These are phyloP conservation scores for Daldinia sp. DNA, from an alignment of 2,329 filamentous ascomycete species.

Conservation along the genomic window DNA sequence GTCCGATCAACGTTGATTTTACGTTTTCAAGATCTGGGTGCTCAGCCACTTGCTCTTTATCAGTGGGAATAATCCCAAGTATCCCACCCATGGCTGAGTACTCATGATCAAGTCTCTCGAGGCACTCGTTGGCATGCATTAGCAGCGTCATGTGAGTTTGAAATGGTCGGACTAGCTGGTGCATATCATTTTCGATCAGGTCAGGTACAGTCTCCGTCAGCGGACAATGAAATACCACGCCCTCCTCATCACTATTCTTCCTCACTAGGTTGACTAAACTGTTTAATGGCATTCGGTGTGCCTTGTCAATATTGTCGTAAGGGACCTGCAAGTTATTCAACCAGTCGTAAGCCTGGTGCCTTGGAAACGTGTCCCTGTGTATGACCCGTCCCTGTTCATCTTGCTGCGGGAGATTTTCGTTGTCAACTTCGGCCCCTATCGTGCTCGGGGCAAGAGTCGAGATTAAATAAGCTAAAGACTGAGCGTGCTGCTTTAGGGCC, in stretches of 20 bases:
- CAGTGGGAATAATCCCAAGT: slow-evolving; percentile 64
- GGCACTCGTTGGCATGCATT: slow-evolving; percentile 69
- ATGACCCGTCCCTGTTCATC: background rate
- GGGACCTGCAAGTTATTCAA: slow-evolving; percentile 62
- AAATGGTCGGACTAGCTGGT: slow-evolving; percentile 53
- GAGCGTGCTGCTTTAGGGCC: slow-evolving; percentile 70
- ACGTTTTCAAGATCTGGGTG: slow-evolving; percentile 56
- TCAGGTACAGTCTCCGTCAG: slow-evolving; percentile 50
- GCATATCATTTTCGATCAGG: slow-evolving; percentile 34
- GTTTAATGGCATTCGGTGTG: slow-evolving; percentile 61
- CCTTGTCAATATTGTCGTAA: slow-evolving; percentile 63
- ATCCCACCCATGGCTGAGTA: slow-evolving; percentile 67
- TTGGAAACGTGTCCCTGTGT: slow-evolving; percentile 50
- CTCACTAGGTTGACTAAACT: slow-evolving; percentile 61
- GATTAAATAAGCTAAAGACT: slow-evolving; percentile 67
- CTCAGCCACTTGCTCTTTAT: slow-evolving; percentile 51
- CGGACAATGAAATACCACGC: slow-evolving; percentile 61
- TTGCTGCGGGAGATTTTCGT: slow-evolving; percentile 29
- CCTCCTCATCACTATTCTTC: slow-evolving; percentile 56
- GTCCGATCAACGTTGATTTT: slow-evolving; percentile 66
- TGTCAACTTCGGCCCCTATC: slow-evolving; percentile 50
- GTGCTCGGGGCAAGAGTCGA: slow-evolving; percentile 59
- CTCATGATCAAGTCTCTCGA: slow-evolving; percentile 71
- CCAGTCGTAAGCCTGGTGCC: slow-evolving; percentile 68
- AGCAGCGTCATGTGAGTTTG: slow-evolving; percentile 63